Evolutionary conservation across 2,329 filamentous ascomycete species (phyloP).

Genomic region (Neurospora crassa): DNA sequence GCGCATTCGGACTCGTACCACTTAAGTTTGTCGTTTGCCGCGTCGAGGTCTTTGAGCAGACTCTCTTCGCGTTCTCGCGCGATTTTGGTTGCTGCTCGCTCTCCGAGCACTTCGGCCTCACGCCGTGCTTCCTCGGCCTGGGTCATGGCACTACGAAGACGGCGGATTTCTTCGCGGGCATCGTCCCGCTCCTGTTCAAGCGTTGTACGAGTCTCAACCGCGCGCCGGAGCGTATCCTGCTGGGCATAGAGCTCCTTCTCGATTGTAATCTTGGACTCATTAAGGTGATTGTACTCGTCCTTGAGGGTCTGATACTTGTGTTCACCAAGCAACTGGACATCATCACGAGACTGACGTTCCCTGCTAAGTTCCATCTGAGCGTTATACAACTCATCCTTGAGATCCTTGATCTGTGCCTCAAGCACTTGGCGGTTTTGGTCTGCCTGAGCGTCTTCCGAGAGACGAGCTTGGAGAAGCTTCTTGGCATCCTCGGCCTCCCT

Average conservation of each 20-base stretch:
- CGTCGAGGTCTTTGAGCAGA: conserved; percentile 70
- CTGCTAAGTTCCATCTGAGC: conserved; percentile 82
- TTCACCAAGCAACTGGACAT: conserved; percentile 82
- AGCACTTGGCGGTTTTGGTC: conserved; percentile 72
- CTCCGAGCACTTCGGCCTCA: conserved; percentile 70
- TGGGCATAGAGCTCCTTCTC: conserved; percentile 97
- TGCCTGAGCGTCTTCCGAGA: conserved; percentile 82
- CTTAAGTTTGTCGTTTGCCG: conserved; percentile 63
- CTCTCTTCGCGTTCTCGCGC: conserved; percentile 73
- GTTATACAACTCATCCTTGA: conserved; percentile 78
- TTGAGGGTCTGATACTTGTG: conserved; percentile 77
- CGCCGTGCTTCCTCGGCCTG: conserved; percentile 78
- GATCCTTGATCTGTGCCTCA: conserved; percentile 75
- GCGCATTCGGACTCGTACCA: conserved; percentile 73
- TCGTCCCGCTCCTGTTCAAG: conserved; percentile 86
- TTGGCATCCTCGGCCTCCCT: conserved; percentile 86
- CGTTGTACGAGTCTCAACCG: conserved; percentile 67
- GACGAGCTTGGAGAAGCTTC: conserved; percentile 72
- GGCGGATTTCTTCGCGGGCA: conserved; percentile 75
- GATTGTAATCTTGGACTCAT: conserved; percentile 92
- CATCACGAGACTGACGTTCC: conserved; percentile 86
- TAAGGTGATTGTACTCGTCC: conserved; percentile 76
- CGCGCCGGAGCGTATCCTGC: conserved; percentile 80
- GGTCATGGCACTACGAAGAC: conserved; percentile 71
- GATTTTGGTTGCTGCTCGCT: conserved; percentile 66